Evolutionary conservation across 1,284 basidiomycete species (phyloP).

Genomic region (Naganishia liquefaciens): DNA sequence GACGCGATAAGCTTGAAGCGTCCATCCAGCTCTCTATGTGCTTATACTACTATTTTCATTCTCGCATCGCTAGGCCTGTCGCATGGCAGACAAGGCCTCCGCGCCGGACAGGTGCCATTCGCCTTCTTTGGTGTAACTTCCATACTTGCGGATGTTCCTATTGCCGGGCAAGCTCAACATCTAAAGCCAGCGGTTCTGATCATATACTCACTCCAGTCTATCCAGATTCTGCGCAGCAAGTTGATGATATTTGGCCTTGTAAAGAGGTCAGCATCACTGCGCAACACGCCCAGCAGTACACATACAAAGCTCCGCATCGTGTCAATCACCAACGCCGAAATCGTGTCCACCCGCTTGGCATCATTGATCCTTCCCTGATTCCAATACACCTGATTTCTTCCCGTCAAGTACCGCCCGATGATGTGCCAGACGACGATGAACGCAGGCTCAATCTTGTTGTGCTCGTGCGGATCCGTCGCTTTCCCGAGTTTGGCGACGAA

Average conservation of each 20-base stretch:
- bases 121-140: constrained; percentile 20
- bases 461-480: constrained; percentile 22
- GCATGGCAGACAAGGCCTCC: constrained; percentile 16
- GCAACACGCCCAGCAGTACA: neutral
- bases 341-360: constrained; percentile 21
- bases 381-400: constrained; percentile 22
- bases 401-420: constrained; percentile 18
- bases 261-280: neutral
- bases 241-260: constrained; percentile 22
- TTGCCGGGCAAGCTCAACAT: neutral
- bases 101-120: constrained; percentile 25
- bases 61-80: constrained; percentile 11
- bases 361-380: constrained; percentile 28
- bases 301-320: constrained; percentile 27
- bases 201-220: constrained; percentile 16
- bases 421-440: constrained; percentile 21
- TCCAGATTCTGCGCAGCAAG: constrained; percentile 13
- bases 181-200: too few species aligned
- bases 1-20: too few species aligned
- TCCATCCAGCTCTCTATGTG: neutral
- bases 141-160: constrained; percentile 23
- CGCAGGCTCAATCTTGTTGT: constrained; percentile 21
- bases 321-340: constrained; percentile 20
- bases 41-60: neutral
- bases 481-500: constrained; percentile 24